Evolutionary conservation across 805 yeast genomes (phyloP).

Genomic region (Ogataea trehalophila): DNA sequence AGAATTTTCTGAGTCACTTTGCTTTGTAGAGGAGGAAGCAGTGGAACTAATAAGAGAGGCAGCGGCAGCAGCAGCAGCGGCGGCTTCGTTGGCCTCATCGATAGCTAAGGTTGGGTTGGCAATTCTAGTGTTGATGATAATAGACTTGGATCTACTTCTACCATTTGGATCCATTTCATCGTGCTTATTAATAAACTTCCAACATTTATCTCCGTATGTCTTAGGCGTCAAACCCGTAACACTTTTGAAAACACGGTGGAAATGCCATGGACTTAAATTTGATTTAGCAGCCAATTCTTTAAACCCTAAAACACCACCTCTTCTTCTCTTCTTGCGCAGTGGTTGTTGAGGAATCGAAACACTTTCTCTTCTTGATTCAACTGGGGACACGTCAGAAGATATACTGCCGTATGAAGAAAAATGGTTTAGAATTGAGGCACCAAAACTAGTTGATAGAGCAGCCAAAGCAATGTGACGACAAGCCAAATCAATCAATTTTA

Average conservation of each 20-base stretch:
- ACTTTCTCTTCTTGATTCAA: conserved; percentile 2
- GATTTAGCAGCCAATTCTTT: conserved; percentile 84
- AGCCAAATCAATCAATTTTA: conserved; percentile 66
- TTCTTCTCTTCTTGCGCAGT: conserved; percentile 46
- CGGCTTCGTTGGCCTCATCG: conserved; percentile 2
- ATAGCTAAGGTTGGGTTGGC: conserved; percentile 31
- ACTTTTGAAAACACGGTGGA: conserved; percentile 83
- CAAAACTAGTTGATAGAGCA: conserved; percentile 36
- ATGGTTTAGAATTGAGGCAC: conserved; percentile 9
- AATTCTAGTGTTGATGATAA: conserved; percentile 28
- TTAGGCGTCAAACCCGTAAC: conserved; percentile 86
- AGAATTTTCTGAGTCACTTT: neutral
- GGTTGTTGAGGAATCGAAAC: conserved; percentile 11
- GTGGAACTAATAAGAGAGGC: no score
- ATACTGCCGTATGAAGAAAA: no score
- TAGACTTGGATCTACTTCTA: conserved; percentile 13
- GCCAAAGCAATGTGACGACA: conserved; percentile 82
- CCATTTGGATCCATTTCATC: conserved; percentile 15
- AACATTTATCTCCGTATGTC: conserved; percentile 82
- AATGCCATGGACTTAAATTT: conserved; percentile 86
- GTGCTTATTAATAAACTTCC: conserved; percentile 46
- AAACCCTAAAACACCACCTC: conserved; percentile 79
- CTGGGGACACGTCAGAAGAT: neutral
- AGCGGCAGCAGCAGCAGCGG: neutral
- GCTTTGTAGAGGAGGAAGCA: neutral